Evolutionary conservation across 805 yeast species (phyloP), one percentile per base, ranked within the genome.

Genomic region (Nakazawaea laoshanensis): DNA sequence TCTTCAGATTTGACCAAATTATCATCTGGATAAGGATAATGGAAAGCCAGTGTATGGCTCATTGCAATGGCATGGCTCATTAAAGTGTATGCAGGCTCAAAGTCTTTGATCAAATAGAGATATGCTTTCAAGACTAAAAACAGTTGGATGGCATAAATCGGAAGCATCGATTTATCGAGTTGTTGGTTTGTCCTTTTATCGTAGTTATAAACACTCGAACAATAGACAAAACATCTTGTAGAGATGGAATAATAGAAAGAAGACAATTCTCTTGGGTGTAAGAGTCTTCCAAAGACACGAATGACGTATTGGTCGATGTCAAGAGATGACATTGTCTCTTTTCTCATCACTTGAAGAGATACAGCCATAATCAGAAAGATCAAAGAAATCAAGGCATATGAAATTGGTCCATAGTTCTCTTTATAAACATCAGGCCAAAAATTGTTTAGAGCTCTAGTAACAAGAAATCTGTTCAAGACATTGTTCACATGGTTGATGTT

Each of bases 321-420:
- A 20, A 20, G 9, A 20, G 22, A 12, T 19, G 10, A 8, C 15
- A 21, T 10, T 5, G 12, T 19, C 9, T 24, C 29, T 9, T 13
- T 10, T 4, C 23, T 24, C 34, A 31, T 31, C 11, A 31, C 12
- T 4, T 18, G 5, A 6, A 24, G 14, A 3, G 34, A 31, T 5
- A 31, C 34, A 7, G 34, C 16, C 7, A 24, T 6, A 8, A 31
- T 19, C 29, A 24, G 29, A 18, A 31, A 31, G 5, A 31, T 8
- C 22, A 31, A 18, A n/a, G 29, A 24, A 12, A 31, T 11, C 16
- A 31, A 23, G 6, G 29, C 34, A 31, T 23, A 31, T 5, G 34
- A 31, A 17, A 31, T 24, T 16, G 24, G 24, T n/a, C 24, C 29
- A 12, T 24, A n/a, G 15, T 18, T 24, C 13, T 24, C 24, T 11